Evolutionary conservation across 169 alveolate genomes (phyloP).

Genomic region (Plasmodium relictum): DNA sequence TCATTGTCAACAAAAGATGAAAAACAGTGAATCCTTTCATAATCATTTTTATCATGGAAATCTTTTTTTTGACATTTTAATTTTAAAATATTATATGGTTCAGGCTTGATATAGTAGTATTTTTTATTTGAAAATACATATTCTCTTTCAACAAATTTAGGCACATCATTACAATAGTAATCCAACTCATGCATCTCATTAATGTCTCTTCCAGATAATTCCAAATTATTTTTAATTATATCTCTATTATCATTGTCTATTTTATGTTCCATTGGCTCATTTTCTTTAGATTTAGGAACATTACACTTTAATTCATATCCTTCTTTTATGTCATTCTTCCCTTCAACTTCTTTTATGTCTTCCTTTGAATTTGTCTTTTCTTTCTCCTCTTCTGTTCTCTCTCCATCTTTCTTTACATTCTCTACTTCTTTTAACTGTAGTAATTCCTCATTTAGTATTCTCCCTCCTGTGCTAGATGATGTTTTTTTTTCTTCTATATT

Average conservation of each 20-base stretch:
- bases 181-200: neutral
- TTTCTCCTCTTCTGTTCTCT: neutral
- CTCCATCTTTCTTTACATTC: neutral
- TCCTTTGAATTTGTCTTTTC: neutral
- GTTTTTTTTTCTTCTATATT: neutral
- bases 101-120: constrained; percentile 45
- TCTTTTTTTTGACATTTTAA: constrained; percentile 29
- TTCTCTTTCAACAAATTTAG: constrained; percentile 12
- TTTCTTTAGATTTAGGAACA: neutral
- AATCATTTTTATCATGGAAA: neutral
- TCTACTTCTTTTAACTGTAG: neutral
- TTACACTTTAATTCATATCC: neutral
- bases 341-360: neutral
- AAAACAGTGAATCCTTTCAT: constrained; percentile 19
- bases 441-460: neutral
- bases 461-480: neutral
- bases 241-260: neutral
- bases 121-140: constrained; percentile 21
- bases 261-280: neutral
- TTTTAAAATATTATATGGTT: constrained; percentile 32
- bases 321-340: neutral
- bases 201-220: neutral
- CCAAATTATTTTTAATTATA: neutral
- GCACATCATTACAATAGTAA: neutral
- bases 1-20: constrained; percentile 19